Evolutionary conservation across 305 asterid genomes (phyloP).

Genomic region (Solanum hybrid): DNA sequence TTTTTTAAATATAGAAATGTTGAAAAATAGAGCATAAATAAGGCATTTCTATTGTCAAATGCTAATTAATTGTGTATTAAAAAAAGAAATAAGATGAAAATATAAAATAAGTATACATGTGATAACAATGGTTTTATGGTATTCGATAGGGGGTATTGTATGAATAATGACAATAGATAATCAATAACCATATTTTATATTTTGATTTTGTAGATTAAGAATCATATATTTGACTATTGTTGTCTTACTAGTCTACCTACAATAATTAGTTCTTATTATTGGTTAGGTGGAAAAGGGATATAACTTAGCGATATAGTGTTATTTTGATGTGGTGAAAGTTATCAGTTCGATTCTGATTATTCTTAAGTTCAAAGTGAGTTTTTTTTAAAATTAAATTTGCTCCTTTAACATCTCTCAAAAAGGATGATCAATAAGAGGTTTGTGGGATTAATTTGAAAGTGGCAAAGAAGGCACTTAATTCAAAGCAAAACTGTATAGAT

Average conservation of each 20-base stretch:
- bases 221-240: neutral
- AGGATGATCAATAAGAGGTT: neutral
- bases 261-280: neutral
- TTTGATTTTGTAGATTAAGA: neutral
- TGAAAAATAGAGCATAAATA: neutral
- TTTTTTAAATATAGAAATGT: neutral
- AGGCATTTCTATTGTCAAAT: neutral
- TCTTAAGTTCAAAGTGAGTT: rapidly evolving
- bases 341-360: neutral
- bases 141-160: neutral
- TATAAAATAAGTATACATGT: neutral
- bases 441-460: neutral
- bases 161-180: neutral
- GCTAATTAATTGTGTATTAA: neutral
- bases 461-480: no score
- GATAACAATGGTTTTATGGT: neutral
- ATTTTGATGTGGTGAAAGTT: neutral
- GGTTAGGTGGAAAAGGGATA: neutral
- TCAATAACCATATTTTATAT: neutral
- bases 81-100: neutral
- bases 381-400: neutral
- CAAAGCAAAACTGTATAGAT: no score
- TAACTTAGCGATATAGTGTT: neutral
- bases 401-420: neutral
- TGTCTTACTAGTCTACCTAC: neutral